Percentiles rank a stretch among this genome's conserved stretches.
Conservation (phyloP, 2,329 filamentous ascomycete species). For the Trichoderma pleuroti region DNA sequence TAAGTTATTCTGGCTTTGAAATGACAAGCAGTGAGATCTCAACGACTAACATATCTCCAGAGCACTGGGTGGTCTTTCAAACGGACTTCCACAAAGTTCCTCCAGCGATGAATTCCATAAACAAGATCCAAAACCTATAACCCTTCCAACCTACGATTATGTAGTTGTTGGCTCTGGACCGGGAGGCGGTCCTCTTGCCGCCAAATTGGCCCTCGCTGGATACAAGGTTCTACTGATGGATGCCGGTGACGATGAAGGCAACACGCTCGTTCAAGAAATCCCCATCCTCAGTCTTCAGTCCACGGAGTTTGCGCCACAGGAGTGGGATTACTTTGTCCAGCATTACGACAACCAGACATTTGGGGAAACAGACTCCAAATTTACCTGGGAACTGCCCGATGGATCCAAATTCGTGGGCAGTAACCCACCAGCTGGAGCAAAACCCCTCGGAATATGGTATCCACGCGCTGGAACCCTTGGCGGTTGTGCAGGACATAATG, state of each 20-base stretch:
- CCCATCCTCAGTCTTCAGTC: not conserved
- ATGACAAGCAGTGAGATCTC: no score
- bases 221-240: constrained; percentile 59
- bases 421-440: no score
- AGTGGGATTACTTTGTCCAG: no score
- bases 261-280: constrained; percentile 44
- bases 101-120: not conserved
- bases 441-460: constrained; percentile 43
- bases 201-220: constrained; percentile 56
- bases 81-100: not conserved
- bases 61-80: not conserved
- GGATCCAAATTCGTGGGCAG: no score
- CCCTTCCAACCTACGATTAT: not conserved
- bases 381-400: no score
- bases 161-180: constrained; percentile 61
- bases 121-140: not conserved
- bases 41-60: not conserved
- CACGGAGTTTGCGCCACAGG: no score
- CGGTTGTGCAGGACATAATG: constrained; percentile 57
- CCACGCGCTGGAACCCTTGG: constrained; percentile 46
- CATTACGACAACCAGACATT: no score
- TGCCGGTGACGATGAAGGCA: constrained; percentile 57
- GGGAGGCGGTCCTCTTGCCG: constrained; percentile 57
- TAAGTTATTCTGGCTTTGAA: no score
- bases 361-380: no score